phyloP scores from a whole-genome alignment of 495 filamentous ascomycete species.

The Neurospora terricola region DNA sequence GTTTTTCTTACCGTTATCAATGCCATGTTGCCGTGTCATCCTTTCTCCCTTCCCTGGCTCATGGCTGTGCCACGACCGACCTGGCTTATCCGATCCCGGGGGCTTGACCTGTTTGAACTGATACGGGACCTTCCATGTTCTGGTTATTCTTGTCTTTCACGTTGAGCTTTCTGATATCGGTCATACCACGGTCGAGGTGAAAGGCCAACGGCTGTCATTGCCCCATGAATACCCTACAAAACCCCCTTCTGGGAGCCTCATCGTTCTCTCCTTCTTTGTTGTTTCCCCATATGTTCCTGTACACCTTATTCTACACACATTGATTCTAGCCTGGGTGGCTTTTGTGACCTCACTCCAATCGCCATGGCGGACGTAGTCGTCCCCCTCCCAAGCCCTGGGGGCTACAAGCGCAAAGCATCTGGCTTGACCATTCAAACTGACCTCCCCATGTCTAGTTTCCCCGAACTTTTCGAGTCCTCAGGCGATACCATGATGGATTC shows the following conservation, averaged over 20 bases:
- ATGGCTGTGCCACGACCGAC: neutral
- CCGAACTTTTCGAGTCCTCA: constrained; percentile 28
- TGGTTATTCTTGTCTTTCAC: neutral
- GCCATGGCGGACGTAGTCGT: constrained; percentile 17
- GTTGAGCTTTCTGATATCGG: neutral
- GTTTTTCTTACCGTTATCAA: constrained; percentile 5
- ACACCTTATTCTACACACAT: neutral
- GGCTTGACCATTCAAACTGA: constrained; percentile 37
- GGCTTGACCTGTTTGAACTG: neutral
- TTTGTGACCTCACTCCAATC: neutral
- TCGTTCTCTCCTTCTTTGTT: neutral
- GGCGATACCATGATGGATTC: constrained; percentile 24
- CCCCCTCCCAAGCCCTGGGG: constrained; percentile 6
- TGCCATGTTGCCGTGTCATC: constrained; percentile 15
- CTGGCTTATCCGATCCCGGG: neutral
- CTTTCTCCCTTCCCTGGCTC: neutral
- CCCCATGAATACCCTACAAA: constrained; percentile 5
- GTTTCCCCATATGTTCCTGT: neutral
- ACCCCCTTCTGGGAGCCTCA: neutral
- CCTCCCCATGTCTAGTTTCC: constrained; percentile 31
- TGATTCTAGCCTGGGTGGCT: neutral
- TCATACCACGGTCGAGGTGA: neutral
- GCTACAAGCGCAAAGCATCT: constrained; percentile 18
- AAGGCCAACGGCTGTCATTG: neutral
- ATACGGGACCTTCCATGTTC: neutral